Base-by-base conservation (phyloP, 2,329 filamentous ascomycete species). In the Pseudocercospora ulei region DNA sequence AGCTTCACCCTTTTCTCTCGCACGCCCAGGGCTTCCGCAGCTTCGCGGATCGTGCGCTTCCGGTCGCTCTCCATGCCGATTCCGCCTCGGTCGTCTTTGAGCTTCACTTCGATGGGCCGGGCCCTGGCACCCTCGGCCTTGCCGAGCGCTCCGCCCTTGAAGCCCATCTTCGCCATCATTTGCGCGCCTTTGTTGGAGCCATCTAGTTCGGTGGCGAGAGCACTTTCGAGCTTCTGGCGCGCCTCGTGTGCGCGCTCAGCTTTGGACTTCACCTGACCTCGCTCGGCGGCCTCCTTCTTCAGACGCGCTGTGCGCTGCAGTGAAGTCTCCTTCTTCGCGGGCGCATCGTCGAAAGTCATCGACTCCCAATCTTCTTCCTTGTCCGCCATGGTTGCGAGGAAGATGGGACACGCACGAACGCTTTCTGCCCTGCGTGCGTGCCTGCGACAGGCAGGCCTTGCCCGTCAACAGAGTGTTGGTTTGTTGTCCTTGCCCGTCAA, bases 151-250 rank as follows among this genome's bases (percentile, higher is more conserved):
- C 75, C 76, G 14, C 87, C 86, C 12, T 75, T 68, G 65, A 92
- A 98, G 1, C 90, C 90, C 71, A 98, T 83, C 62, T 84, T 88
- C 13, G 84, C 80, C 87, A 98, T 94, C 85, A 98, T 95, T 49
- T 83, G 77, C 46, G 92, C 76, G 1, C 88, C 90, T 58, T 95
- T 96, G 65, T 79, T 92, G 34, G 75, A 70, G 9, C 71, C 43
- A 36, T 78, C 73, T 4, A 94, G 67, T 33, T 90, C 68, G 3
- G 80, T 82, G 3, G 78, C 72, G 16, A 95, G 73, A 0, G 82
- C 84, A 23, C 72, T 75, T 59, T 95, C 83, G 36, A 85, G 79
- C 9, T 75, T 75, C 26, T 70, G 72, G 5, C 72, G 74, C 52
- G 81, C 84, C 50, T 85, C 78, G 34, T 75, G 77, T n/a, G 77